Base-by-base conservation (phyloP, 208 protist species). In the Trichomonas vaginalis region DNA sequence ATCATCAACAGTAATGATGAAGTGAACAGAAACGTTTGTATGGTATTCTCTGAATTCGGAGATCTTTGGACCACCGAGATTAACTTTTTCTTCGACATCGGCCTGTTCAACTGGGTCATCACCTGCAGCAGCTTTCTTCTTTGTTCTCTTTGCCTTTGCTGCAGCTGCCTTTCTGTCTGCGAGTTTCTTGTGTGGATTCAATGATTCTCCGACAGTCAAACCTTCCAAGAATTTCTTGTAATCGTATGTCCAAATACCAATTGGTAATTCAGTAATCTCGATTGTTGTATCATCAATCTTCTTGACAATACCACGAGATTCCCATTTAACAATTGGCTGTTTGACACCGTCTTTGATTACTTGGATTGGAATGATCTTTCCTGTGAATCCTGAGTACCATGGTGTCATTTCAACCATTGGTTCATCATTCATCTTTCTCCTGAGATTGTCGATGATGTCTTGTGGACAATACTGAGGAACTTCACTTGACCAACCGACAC, bases 381-480 rank as follows among this genome's bases (percentile, higher is more conserved):
- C 96, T 95, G 40, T 98, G 97, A 99, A 99, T 45, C 98, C 99
- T 96, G 98, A 97, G 97, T 99, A 99, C 98, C 99, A 99, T 56
- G 99, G 99, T 40, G 51, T 49, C 96, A 99, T 97, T 79, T 37
- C 39, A 87, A 97, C 96, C 95, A 98, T 97, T 95, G 97, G 97
- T 95, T 97, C 90, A 56, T 98, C 87, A 35, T 96, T 61, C 0
- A 98, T 96, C 96, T 98, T 98, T 9, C 98, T 98, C 37, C 96
- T 95, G 96, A 99, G 97, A 96, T 98, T 96, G 21, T 97, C 96
- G 49, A 99, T 98, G 40, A 99, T 95, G 48, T 99, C 98, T 47
- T 97, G 56, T n/a, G 99, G 99, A 96, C 99, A 99, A 97, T 99
- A 99, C 96, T 98, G 99, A 47, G 99, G 99, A 82, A 99, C 99